Percentiles rank a stretch among this genome's conserved stretches.
phyloP scores from a whole-genome alignment of 2,329 filamentous ascomycete species.

The Phialophora chinensis region DNA sequence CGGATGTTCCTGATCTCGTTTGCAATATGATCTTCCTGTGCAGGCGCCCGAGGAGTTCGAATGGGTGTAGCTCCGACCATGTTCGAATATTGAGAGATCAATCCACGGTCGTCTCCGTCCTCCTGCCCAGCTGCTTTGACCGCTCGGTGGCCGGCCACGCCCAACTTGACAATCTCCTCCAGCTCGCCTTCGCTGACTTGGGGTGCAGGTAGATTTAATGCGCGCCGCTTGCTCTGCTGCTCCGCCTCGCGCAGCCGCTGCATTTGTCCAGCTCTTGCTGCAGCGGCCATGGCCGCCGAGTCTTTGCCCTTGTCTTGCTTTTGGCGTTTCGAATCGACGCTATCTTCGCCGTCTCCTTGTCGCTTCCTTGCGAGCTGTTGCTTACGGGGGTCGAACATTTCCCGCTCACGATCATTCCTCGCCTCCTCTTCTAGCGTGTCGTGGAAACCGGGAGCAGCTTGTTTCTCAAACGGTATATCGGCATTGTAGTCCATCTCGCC shows the following conservation, averaged over 20 bases:
- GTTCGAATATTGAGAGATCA: conserved; percentile 84
- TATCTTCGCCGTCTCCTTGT: conserved; percentile 88
- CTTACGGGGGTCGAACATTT: conserved; percentile 89
- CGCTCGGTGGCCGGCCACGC: conserved; percentile 87
- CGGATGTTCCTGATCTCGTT: conserved; percentile 96
- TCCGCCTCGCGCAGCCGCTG: conserved; percentile 95
- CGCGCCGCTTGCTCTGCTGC: conserved; percentile 88
- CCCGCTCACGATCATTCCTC: conserved; percentile 81
- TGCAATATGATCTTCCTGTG: conserved; percentile 92
- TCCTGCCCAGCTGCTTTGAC: conserved; percentile 76
- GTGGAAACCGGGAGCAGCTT: conserved; percentile 85
- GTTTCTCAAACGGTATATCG: conserved; percentile 96
- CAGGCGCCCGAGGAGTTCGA: conserved; percentile 85
- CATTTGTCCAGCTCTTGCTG: conserved; percentile 89
- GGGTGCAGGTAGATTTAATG: conserved; percentile 81
- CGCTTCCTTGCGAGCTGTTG: conserved; percentile 90
- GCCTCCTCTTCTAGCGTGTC: conserved; percentile 84
- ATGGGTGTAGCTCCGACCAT: conserved; percentile 85
- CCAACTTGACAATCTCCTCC: conserved; percentile 99
- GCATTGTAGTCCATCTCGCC: conserved; percentile 99
- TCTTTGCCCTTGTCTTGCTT: conserved; percentile 85
- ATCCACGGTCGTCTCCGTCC: conserved; percentile 80
- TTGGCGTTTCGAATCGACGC: conserved; percentile 77
- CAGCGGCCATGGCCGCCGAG: conserved; percentile 81
- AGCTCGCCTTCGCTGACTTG: conserved; percentile 92